phyloP scores from a whole-genome alignment of 2,329 filamentous ascomycete genomes.

The Fusarium chuoi region DNA sequence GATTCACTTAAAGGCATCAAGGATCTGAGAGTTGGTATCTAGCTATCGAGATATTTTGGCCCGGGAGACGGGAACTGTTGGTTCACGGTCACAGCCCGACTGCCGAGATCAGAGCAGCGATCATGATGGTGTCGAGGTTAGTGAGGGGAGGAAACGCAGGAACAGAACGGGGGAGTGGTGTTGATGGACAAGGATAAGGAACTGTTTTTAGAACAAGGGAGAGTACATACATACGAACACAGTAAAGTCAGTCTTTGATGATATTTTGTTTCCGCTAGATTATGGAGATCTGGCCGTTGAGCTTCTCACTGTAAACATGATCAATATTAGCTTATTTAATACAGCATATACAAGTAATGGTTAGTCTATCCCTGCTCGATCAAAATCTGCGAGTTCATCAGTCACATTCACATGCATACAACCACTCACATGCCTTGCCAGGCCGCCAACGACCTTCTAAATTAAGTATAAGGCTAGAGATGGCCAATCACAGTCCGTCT shows the following conservation, averaged over 20 bases:
- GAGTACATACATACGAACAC: neutral
- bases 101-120: constrained; percentile 12
- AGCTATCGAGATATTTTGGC: neutral
- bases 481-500: constrained; percentile 24
- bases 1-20: neutral
- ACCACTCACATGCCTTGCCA: constrained; percentile 23
- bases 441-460: constrained; percentile 28
- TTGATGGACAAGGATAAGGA: constrained; percentile 7
- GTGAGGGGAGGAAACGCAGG: constrained; percentile 9
- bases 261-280: neutral
- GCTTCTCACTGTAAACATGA: neutral
- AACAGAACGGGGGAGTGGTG: neutral
- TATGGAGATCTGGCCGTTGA: neutral
- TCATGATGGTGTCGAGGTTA: neutral
- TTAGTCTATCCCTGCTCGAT: constrained; percentile 6
- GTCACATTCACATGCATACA: constrained; percentile 30
- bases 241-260: neutral
- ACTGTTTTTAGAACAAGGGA: constrained; percentile 26
- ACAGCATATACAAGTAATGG: neutral
- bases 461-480: constrained; percentile 19
- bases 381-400: constrained; percentile 21
- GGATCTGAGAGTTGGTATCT: neutral
- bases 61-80: constrained; percentile 1
- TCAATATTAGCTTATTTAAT: neutral
- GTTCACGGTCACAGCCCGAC: neutral